These are phyloP conservation scores for Scedosporium apiospermum DNA, from an alignment of 2,329 filamentous ascomycete genomes.

Conservation along the genomic window DNA sequence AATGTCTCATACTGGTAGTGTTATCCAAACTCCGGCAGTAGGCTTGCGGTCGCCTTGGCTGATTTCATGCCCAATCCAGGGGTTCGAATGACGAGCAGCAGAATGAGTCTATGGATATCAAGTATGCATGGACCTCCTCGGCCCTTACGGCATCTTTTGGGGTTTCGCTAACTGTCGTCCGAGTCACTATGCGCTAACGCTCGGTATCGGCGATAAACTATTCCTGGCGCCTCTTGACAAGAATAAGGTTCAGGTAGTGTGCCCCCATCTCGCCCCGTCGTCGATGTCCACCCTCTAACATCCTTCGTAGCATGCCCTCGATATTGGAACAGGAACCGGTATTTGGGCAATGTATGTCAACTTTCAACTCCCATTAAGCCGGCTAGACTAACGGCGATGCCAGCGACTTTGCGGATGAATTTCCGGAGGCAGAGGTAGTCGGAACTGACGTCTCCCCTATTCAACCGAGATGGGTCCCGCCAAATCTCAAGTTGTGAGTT, in stretches of 20 bases:
- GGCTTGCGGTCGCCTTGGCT: background rate
- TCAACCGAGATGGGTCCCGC: constrained; percentile 41
- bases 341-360: constrained; percentile 43
- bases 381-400: background rate
- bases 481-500: constrained; percentile 21
- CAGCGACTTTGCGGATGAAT: constrained; percentile 38
- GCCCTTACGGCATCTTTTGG: background rate
- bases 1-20: constrained; percentile 17
- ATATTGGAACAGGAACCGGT: constrained; percentile 47
- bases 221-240: constrained; percentile 15
- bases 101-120: constrained; percentile 10
- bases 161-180: background rate
- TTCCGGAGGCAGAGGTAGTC: constrained; percentile 31
- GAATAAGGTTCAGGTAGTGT: constrained; percentile 6
- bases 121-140: background rate
- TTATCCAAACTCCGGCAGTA: background rate
- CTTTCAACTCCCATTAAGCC: background rate
- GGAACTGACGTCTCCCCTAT: constrained; percentile 49
- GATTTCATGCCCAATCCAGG: constrained; percentile 4
- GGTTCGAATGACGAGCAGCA: constrained; percentile 17
- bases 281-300: background rate
- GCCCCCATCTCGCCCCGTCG: constrained; percentile 4
- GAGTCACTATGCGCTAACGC: constrained; percentile 14
- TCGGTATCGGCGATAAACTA: constrained; percentile 14
- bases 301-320: constrained; percentile 20